Evolutionary conservation across 2,329 filamentous ascomycete genomes (phyloP).

Genomic region (Talaromyces sp.): DNA sequence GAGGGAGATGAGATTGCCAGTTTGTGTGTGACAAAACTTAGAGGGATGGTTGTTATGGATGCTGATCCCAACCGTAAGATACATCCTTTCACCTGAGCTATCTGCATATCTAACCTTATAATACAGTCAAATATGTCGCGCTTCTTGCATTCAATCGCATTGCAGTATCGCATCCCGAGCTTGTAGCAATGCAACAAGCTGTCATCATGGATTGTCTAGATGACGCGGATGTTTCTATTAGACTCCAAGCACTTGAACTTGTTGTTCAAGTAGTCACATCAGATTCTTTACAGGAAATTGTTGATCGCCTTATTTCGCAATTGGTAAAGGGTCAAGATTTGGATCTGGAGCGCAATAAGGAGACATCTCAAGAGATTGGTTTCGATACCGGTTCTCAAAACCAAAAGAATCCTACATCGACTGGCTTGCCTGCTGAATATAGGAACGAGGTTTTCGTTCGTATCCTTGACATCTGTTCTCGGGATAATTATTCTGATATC

Average conservation of each 20-base stretch:
- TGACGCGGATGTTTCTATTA: slow-evolving; percentile 91
- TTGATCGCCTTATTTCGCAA: slow-evolving; percentile 82
- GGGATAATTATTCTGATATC: slow-evolving; percentile 80
- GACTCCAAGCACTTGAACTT: slow-evolving; percentile 84
- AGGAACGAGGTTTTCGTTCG: slow-evolving; percentile 73
- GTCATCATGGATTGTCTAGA: slow-evolving; percentile 96
- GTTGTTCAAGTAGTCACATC: slow-evolving; percentile 90
- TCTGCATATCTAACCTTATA: slow-evolving; percentile 8
- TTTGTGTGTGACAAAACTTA: slow-evolving; percentile 85
- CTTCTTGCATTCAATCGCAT: slow-evolving; percentile 94
- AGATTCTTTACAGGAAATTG: slow-evolving; percentile 77
- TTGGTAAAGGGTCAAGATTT: slow-evolving; percentile 51
- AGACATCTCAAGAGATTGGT: slow-evolving; percentile 11
- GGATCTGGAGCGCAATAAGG: slow-evolving; percentile 36
- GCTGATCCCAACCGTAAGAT: slow-evolving; percentile 84
- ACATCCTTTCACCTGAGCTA: not conserved
- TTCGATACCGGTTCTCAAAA: not conserved
- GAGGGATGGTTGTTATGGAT: slow-evolving; percentile 90
- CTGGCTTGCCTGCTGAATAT: slow-evolving; percentile 79
- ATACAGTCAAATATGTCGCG: slow-evolving; percentile 89
- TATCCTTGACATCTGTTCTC: slow-evolving; percentile 83
- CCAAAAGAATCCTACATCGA: slow-evolving; percentile 30
- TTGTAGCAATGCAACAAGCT: slow-evolving; percentile 90
- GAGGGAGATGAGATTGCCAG: slow-evolving; percentile 89
- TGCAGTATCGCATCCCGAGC: slow-evolving; percentile 76